Evolutionary conservation across 208 protist genomes (phyloP), one percentile per base, ranked within the genome.

Genomic region (Trypanosoma avium): DNA sequence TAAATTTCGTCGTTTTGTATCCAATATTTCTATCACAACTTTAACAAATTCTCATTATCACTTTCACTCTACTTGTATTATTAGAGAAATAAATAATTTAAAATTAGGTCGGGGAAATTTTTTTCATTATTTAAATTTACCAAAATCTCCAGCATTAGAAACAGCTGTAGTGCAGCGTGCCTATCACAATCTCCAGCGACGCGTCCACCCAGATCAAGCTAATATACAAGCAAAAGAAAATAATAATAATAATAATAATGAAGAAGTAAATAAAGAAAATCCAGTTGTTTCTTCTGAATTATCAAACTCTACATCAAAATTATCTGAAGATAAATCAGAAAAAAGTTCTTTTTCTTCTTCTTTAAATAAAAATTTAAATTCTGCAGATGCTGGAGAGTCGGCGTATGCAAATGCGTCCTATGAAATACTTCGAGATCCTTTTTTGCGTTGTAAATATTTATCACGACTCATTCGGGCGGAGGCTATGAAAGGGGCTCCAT

Each of bases 341-440:
- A 42, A 8, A 13, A 42, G 12, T 2, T n/a, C 7, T 38, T 10
- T 15, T 1, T 26, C 8, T 24, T 4, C 45, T 49, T 49, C 45
- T 2, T 26, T 4, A 8, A n/a, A 40, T 40, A 42, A 9, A n/a
- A n/a, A n/a, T n/a, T n/a, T n/a, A n/a, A n/a, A n/a, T n/a, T n/a
- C n/a, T n/a, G 55, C 70, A 12, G 49, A 66, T 56, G 49, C 38
- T 1, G 58, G 70, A 29, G 70, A 63, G 9, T 92, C 84, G 47
- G 77, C 70, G 27, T 92, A 95, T 62, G 89, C 77, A 8, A 95
- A 95, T 60, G 72, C 45, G 3, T 80, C 83, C 26, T 95, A 95
- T 62, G 82, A 90, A 45, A 83, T 78, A 26, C 74, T 95, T 40
- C 66, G 75, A 33, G 79, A 86, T 48, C 83, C 89, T 1, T 95